phyloP scores from a whole-genome alignment of 1,284 basidiomycete species.

The Ceratobasidium theobromae region DNA sequence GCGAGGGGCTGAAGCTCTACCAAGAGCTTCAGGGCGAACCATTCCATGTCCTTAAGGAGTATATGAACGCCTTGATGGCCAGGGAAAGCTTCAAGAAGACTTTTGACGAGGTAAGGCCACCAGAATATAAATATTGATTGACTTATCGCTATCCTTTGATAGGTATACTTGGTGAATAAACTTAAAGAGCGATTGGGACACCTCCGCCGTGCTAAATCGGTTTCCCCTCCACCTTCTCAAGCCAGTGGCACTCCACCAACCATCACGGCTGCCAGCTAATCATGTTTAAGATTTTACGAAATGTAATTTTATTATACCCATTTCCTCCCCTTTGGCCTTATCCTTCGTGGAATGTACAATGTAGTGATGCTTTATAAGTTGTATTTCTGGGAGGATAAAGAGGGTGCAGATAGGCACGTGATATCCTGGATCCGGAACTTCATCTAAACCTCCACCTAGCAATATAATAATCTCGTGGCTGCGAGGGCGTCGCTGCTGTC shows the following conservation, averaged over 20 bases:
- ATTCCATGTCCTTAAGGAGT: conserved; percentile 26
- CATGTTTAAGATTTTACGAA: background rate
- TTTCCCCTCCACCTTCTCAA: conserved; percentile 20
- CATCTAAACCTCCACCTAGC: background rate
- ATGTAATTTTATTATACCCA: background rate
- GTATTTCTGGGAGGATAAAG: background rate
- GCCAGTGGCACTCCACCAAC: conserved; percentile 1
- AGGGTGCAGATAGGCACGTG: conserved; percentile 20
- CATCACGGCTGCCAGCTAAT: conserved; percentile 12
- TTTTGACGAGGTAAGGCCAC: conserved; percentile 22
- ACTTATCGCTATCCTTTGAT: background rate
- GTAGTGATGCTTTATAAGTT: background rate
- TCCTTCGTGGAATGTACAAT: background rate
- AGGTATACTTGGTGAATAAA: conserved; percentile 15
- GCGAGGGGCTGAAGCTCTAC: conserved; percentile 25
- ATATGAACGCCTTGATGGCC: conserved; percentile 29
- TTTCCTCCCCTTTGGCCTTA: background rate
- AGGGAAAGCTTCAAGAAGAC: conserved; percentile 32
- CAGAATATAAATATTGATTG: background rate
- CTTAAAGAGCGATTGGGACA: conserved; percentile 11
- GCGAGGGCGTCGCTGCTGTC: conserved; percentile 9
- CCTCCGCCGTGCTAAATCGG: conserved; percentile 17
- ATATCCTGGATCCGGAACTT: too few species aligned
- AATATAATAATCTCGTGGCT: background rate
- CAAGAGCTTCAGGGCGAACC: conserved; percentile 27